Conservation (phyloP, 2,329 filamentous ascomycete species). For the Arthrobotrys sphaeroides region DNA sequence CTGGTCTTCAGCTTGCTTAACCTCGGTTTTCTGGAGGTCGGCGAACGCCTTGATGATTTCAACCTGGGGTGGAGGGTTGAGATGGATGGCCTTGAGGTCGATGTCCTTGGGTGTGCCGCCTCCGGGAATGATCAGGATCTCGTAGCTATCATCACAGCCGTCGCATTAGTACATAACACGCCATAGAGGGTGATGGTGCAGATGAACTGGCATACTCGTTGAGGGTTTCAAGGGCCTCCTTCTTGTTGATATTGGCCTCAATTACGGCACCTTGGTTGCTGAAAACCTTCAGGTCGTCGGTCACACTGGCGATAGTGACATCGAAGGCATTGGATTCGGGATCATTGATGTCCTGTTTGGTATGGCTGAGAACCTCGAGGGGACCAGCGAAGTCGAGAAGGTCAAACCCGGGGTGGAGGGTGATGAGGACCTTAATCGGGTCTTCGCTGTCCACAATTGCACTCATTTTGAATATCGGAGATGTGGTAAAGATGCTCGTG, state of each 20-base stretch:
- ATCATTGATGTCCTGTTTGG: slow-evolving; percentile 67
- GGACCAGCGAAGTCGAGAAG: slow-evolving; percentile 69
- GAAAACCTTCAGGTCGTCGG: slow-evolving; percentile 62
- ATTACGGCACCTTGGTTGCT: slow-evolving; percentile 74
- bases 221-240: slow-evolving; percentile 75
- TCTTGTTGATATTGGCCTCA: slow-evolving; percentile 78
- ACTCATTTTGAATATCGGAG: slow-evolving; percentile 55
- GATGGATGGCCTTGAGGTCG: slow-evolving; percentile 14
- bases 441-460: slow-evolving; percentile 47
- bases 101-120: slow-evolving; percentile 75
- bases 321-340: slow-evolving; percentile 66
- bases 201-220: slow-evolving; percentile 54
- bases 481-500: slow-evolving; percentile 34
- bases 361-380: slow-evolving; percentile 68
- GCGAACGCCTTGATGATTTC: slow-evolving; percentile 80
- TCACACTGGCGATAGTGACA: slow-evolving; percentile 65
- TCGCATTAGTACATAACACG: background rate
- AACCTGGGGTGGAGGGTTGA: slow-evolving; percentile 64
- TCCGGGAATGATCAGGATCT: slow-evolving; percentile 80
- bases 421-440: slow-evolving; percentile 71
- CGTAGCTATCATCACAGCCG: slow-evolving; percentile 69
- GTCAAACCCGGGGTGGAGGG: slow-evolving; percentile 68
- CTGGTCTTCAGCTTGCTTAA: slow-evolving; percentile 63
- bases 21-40: slow-evolving; percentile 65
- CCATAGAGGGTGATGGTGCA: slow-evolving; percentile 62